Evolutionary conservation across 148 eudicot genomes (phyloP), one percentile per base, ranked within the genome.

Genomic region (Camellia lanceoleosa): DNA sequence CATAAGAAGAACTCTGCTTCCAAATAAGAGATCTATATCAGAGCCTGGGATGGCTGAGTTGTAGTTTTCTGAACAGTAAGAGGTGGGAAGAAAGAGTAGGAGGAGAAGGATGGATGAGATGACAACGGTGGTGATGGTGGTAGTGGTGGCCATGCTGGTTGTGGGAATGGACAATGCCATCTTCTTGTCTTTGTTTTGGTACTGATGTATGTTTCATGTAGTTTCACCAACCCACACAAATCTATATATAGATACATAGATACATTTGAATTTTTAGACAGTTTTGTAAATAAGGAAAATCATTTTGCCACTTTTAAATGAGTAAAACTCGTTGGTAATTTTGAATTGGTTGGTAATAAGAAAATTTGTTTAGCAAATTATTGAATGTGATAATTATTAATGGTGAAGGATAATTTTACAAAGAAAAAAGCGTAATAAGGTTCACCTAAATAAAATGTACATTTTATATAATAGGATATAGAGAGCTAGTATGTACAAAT

Each of bases 1-100:
- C 84, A 89, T 11, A 89, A 76, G 84, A 93, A 95, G 81, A 91
- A 92, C 81, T 95, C 98, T 2, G 97, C 93, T 81, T 95, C 98
- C 77, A 95, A 81, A 60, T 90, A 94, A 60, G 3, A 91, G 84
- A 79, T 91, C 89, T 2, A 71, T 56, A 63, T 95, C 98, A 1
- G 82, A 75, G 43, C 68, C 67, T 1, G 93, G 87, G 15, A 87
- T 0, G 11, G 8, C n/a, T 4, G 67, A 14, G 1, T 66, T 16
- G 55, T 18, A 41, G 6, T 47, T 44, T 5, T 51, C 0, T 5
- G 60, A n/a, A 68, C 63, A 68, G 52, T 1, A 5, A 46, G 4
- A 58, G 15, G 56, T 1, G 8, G 65, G 52, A 23, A 14, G 54
- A 10, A 55, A 15, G 42, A 1, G 38, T 30, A 78, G 43, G 74